A percentile compares a stretch with the other conserved stretches of the same genome.
phyloP scores from a whole-genome alignment of 352 stramenopile species.

The Globisporangium emineosum region DNA sequence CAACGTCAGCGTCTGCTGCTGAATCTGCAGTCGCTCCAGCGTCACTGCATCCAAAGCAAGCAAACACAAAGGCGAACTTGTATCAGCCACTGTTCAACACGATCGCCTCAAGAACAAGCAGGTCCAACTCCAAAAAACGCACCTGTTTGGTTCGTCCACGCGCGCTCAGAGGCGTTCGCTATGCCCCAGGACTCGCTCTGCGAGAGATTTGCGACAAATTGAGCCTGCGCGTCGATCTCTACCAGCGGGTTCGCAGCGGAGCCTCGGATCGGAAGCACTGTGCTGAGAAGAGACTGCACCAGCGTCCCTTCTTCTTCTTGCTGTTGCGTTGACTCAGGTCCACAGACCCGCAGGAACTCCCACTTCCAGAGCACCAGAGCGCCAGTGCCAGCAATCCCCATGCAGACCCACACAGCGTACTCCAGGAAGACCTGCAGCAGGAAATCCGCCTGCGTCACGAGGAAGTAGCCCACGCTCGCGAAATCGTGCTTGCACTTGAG shows the following conservation, averaged over 20 bases:
- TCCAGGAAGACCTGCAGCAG: constrained; percentile 31
- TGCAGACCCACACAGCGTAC: constrained; percentile 36
- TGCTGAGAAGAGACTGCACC: constrained; percentile 8
- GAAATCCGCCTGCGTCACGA: constrained; percentile 33
- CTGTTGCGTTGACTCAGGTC: too few relatives aligned
- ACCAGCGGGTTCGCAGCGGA: background rate
- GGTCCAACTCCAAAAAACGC: background rate
- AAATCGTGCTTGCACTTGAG: constrained; percentile 44
- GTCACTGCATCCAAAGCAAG: background rate
- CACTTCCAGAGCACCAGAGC: constrained; percentile 42
- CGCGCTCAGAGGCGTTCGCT: background rate
- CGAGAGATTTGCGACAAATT: background rate
- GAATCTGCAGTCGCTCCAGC: background rate
- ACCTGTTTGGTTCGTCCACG: constrained; percentile 13
- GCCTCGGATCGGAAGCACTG: constrained; percentile 9
- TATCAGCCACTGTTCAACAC: background rate
- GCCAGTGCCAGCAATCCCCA: constrained; percentile 31
- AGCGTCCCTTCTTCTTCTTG: background rate
- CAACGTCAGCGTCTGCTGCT: background rate
- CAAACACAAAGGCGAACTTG: background rate
- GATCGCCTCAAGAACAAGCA: background rate
- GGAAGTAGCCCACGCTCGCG: constrained; percentile 33
- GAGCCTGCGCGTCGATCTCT: constrained; percentile 4
- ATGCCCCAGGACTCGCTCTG: constrained; percentile 1
- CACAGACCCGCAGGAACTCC: constrained; percentile 24